Conservation (phyloP, 2,329 filamentous ascomycete genomes). For the Penicillium palitans region DNA sequence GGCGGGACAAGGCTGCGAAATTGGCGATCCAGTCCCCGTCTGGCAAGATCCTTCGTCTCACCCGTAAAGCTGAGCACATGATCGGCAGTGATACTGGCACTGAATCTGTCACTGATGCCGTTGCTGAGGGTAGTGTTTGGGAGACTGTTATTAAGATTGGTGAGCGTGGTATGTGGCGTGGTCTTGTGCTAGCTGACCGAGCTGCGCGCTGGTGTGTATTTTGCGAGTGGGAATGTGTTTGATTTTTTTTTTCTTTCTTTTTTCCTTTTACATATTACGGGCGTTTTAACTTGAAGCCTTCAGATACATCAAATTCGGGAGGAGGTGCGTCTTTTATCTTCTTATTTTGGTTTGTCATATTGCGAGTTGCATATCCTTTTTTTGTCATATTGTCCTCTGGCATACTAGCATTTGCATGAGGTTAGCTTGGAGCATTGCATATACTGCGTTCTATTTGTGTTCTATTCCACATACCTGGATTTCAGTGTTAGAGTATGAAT, state of each 20-base stretch:
- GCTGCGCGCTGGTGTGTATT: constrained; percentile 70
- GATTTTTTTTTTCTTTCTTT: constrained; percentile 21
- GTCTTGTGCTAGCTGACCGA: constrained; percentile 63
- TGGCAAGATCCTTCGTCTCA: constrained; percentile 82
- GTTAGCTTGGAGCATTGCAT: constrained; percentile 27
- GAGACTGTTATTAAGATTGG: constrained; percentile 68
- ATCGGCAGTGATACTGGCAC: constrained; percentile 33
- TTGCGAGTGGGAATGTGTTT: constrained; percentile 64
- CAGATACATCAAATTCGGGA: not conserved
- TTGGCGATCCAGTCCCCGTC: constrained; percentile 90
- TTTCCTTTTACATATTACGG: not conserved
- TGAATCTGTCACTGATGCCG: constrained; percentile 40
- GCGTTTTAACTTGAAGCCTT: constrained; percentile 5
- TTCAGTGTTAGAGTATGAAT: constrained; percentile 15
- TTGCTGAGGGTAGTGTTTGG: constrained; percentile 59
- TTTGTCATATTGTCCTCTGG: constrained; percentile 11
- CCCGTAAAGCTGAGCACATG: constrained; percentile 50
- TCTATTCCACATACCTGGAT: constrained; percentile 6
- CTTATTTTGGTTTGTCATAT: constrained; percentile 1
- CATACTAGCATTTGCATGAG: constrained; percentile 29
- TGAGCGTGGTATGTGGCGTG: constrained; percentile 63
- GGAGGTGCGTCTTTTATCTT: not conserved
- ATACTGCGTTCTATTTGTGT: constrained; percentile 16
- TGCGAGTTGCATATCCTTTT: constrained; percentile 9
- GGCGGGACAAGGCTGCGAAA: constrained; percentile 79